A percentile compares a stretch with the other conserved stretches of the same genome.
Evolutionary conservation across 2,329 filamentous ascomycete species (phyloP).

Genomic region (Trichoderma citrinoviride): DNA sequence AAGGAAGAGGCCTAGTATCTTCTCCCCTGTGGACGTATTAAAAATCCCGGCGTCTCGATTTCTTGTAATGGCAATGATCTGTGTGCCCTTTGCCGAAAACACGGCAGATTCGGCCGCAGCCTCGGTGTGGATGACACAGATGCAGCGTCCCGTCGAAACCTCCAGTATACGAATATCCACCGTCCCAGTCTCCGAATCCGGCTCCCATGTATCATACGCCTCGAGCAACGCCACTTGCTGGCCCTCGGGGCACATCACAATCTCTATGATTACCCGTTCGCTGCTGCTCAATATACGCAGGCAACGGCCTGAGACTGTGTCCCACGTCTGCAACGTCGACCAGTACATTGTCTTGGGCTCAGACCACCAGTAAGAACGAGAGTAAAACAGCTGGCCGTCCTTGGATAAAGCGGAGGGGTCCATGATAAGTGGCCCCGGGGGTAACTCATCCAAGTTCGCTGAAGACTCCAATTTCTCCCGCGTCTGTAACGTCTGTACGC

Average conservation of each 20-base stretch:
- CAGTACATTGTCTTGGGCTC: neutral
- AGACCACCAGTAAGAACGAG: neutral
- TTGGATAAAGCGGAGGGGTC: neutral
- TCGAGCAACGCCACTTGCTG: neutral
- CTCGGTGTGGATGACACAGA: neutral
- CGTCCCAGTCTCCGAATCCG: neutral
- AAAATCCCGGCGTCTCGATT: neutral
- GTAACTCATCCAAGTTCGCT: too few species aligned
- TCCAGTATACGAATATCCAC: neutral
- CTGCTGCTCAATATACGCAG: too few species aligned
- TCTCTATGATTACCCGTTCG: neutral
- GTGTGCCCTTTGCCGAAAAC: neutral
- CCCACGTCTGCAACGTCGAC: neutral
- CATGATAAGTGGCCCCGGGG: too few species aligned
- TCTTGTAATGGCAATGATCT: neutral
- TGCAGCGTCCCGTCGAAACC: neutral
- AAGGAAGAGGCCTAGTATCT: neutral
- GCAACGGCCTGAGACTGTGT: neutral
- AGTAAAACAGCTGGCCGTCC: neutral
- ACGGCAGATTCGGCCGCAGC: too few species aligned
- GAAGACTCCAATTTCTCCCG: too few species aligned
- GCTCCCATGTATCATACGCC: neutral
- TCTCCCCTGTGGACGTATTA: neutral
- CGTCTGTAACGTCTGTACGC: neutral
- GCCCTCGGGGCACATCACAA: neutral